These are phyloP conservation scores for Pholiota adiposa DNA, from an alignment of 1,284 basidiomycete species.

Conservation along the genomic window DNA sequence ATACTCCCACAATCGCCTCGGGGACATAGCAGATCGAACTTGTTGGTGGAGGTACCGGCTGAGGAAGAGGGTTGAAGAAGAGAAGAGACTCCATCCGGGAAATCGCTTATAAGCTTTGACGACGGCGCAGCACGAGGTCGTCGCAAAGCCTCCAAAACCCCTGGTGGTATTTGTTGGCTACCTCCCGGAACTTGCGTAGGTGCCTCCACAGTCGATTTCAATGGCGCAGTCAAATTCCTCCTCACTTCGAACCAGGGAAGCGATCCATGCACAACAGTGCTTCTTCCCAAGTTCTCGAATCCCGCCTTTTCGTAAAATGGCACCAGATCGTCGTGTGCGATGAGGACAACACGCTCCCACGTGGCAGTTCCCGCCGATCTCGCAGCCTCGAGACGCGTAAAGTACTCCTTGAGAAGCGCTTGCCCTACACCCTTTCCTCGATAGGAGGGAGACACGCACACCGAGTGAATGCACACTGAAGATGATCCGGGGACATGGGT, in stretches of 20 bases:
- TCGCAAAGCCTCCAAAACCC: conserved; percentile 58
- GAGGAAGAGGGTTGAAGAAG: conserved; percentile 38
- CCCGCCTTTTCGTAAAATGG: conserved; percentile 64
- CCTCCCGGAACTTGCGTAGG: conserved; percentile 17
- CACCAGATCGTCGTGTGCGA: conserved; percentile 63
- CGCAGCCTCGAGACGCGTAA: conserved; percentile 44
- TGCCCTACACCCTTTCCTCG: conserved; percentile 56
- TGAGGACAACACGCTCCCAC: conserved; percentile 58
- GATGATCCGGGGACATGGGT: conserved; percentile 52
- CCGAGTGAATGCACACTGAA: conserved; percentile 71
- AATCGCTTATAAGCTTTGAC: conserved; percentile 46
- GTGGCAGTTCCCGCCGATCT: conserved; percentile 28
- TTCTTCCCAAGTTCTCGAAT: conserved; percentile 61
- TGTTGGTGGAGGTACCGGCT: conserved; percentile 47
- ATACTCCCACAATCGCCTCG: conserved; percentile 78
- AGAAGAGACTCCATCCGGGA: conserved; percentile 48
- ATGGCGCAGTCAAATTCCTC: conserved; percentile 21
- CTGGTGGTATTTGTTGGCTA: conserved; percentile 42
- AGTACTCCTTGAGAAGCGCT: conserved; percentile 61
- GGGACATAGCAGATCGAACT: conserved; percentile 78
- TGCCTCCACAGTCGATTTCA: conserved; percentile 8
- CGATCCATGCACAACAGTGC: conserved; percentile 63
- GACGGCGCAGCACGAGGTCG: conserved; percentile 37
- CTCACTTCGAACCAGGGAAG: conserved; percentile 71
- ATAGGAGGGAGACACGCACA: conserved; percentile 54